These are phyloP conservation scores for Sarocladium oryzae DNA, from an alignment of 2,329 filamentous ascomycete species.

Conservation along the genomic window DNA sequence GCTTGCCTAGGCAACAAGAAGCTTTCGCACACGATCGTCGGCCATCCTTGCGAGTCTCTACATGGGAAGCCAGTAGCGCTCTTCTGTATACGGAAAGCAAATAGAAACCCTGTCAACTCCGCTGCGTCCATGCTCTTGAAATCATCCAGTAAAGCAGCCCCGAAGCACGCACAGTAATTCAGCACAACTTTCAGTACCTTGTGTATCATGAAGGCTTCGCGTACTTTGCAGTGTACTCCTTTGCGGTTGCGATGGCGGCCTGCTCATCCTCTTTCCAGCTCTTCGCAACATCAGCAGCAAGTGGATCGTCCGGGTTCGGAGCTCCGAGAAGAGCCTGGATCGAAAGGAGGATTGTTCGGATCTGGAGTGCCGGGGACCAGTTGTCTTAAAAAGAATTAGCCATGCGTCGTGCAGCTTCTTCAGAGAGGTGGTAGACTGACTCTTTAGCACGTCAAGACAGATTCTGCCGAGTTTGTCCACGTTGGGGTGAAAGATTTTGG, in stretches of 20 bases:
- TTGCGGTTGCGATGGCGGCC: slow-evolving; percentile 85
- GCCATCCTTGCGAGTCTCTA: background rate
- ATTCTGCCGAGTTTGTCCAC: slow-evolving; percentile 97
- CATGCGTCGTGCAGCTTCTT: background rate
- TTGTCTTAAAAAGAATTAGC: slow-evolving; percentile 59
- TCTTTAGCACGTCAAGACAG: slow-evolving; percentile 95
- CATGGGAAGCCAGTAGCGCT: background rate
- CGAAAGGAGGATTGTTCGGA: slow-evolving; percentile 95
- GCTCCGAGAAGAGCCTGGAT: slow-evolving; percentile 95
- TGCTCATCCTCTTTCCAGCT: slow-evolving; percentile 96
- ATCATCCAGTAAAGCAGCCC: slow-evolving; percentile 6
- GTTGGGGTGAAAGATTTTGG: slow-evolving; percentile 98
- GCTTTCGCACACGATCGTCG: background rate
- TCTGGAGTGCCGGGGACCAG: slow-evolving; percentile 97
- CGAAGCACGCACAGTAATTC: slow-evolving; percentile 1
- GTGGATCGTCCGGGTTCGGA: slow-evolving; percentile 95
- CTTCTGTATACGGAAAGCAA: slow-evolving; percentile 6
- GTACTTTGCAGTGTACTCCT: slow-evolving; percentile 84
- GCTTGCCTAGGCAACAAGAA: background rate
- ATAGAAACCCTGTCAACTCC: slow-evolving; percentile 15
- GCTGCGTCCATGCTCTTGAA: slow-evolving; percentile 13
- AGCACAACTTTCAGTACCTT: background rate
- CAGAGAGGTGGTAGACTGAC: slow-evolving; percentile 36
- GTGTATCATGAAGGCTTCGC: slow-evolving; percentile 45
- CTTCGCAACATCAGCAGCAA: slow-evolving; percentile 95